Evolutionary conservation across 2,329 filamentous ascomycete genomes (phyloP), one percentile per base, ranked within the genome.

Genomic region (Claviceps spartinae): DNA sequence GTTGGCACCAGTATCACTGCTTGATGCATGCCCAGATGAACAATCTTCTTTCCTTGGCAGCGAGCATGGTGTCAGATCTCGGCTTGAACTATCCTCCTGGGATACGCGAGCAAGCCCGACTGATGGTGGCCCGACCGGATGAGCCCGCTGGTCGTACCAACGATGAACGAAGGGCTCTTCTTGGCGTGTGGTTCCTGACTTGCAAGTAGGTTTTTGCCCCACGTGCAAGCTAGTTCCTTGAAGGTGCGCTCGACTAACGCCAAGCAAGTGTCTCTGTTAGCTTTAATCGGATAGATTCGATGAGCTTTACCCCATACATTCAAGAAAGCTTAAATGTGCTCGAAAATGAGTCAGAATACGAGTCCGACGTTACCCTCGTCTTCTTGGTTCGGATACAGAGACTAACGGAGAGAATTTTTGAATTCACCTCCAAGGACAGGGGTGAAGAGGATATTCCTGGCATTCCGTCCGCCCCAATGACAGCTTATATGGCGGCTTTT

Each of bases 1-100:
- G 70, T 0, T 78, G 70, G 67, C 76, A 77, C 52, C 75, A 78
- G 47, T 73, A 78, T 49, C 75, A 78, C 58, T 78, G 75, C 56
- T 68, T 76, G 55, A 67, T 73, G 60, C 75, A 78, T 49, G 67
- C 70, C 0, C 77, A 79, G 54, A 60, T 79, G 13, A 71, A 72
- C 57, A 77, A 75, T 49, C 62, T 79, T 3, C 59, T 78, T 2
- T 67, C 72, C 8, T 56, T 81, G 20, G 72, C 75, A 1, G 61
- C 68, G 13, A 74, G 71, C 4, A 66, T 79, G 1, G 63, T 71
- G 7, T 68, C 68, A 0, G 75, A 77, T 51, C 59, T 78, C 38
- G 71, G 70, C 2, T 59, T 80, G 13, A 72, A 71, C 45, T 65
- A 65, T 6, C 61, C 64, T 3, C 69, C 73, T 0, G 67, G 62